Conservation (phyloP, 2,329 filamentous ascomycete genomes). For the Fusarium begoniae region DNA sequence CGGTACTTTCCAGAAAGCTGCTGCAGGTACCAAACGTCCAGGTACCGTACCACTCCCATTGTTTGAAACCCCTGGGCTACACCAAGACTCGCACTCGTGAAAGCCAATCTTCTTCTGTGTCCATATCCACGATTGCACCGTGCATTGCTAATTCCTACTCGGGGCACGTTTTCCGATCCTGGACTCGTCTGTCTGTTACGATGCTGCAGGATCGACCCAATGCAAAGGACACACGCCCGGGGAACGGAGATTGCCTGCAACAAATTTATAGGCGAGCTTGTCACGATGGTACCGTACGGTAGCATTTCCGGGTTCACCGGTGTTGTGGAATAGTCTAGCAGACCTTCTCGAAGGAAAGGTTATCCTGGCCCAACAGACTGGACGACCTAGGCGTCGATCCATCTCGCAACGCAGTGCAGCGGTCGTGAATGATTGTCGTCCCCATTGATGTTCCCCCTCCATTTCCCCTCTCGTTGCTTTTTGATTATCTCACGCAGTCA, state of each 20-base stretch:
- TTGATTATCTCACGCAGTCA: slow-evolving; percentile 13
- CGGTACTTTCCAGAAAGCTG: slow-evolving; percentile 30
- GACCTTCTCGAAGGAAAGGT: slow-evolving; percentile 40
- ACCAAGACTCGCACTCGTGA: slow-evolving; percentile 23
- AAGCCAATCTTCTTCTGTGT: not conserved
- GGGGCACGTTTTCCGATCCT: slow-evolving; percentile 24
- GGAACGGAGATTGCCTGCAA: slow-evolving; percentile 36
- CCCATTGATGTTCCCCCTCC: slow-evolving; percentile 8
- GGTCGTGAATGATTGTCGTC: slow-evolving; percentile 12
- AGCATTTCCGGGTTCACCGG: slow-evolving; percentile 33
- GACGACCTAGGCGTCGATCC: slow-evolving; percentile 41
- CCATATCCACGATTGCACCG: slow-evolving; percentile 8
- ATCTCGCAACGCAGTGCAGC: slow-evolving; percentile 23
- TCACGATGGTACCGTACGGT: slow-evolving; percentile 23
- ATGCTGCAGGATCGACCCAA: slow-evolving; percentile 35
- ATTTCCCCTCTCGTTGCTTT: slow-evolving; percentile 28
- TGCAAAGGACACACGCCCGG: slow-evolving; percentile 33
- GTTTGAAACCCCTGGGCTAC: slow-evolving; percentile 29
- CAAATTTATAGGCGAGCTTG: slow-evolving; percentile 10
- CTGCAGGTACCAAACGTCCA: slow-evolving; percentile 36
- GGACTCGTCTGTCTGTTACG: slow-evolving; percentile 16
- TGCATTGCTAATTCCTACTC: slow-evolving; percentile 6
- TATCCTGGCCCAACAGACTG: slow-evolving; percentile 37
- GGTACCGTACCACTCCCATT: slow-evolving; percentile 11
- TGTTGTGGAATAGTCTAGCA: slow-evolving; percentile 26